A percentile compares a stretch with the other conserved stretches of the same genome.
Conservation (phyloP, 306 rosid species). For the Dalbergia oliveri region DNA sequence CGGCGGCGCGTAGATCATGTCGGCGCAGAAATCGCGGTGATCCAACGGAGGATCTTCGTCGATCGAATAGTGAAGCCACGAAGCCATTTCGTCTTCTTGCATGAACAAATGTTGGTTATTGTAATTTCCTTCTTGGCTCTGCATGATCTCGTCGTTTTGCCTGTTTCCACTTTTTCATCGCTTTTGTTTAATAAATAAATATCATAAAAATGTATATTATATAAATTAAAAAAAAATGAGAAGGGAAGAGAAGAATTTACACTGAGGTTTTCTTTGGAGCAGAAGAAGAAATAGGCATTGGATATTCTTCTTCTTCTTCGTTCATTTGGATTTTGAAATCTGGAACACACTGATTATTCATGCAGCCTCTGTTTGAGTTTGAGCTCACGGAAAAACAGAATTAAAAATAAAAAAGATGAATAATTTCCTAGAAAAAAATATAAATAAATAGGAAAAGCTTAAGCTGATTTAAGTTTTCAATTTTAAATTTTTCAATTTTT, state of each 20-base stretch:
- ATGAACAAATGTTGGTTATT: conserved; percentile 60
- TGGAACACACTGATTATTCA: conserved; percentile 80
- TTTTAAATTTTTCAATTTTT: no score
- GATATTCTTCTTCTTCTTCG: conserved; percentile 56
- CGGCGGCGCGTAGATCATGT: conserved; percentile 51
- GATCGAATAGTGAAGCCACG: conserved; percentile 78
- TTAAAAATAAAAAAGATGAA: neutral
- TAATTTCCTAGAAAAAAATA: neutral
- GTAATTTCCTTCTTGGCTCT: conserved; percentile 41
- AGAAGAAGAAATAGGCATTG: conserved; percentile 50
- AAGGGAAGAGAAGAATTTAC: conserved; percentile 44
- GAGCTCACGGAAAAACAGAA: neutral
- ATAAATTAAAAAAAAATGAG: neutral
- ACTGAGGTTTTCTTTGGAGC: conserved; percentile 52
- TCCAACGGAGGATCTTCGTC: conserved; percentile 66
- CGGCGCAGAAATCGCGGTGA: conserved; percentile 60
- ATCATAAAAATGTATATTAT: neutral
- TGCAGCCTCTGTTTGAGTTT: conserved; percentile 26
- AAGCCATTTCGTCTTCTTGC: conserved; percentile 81
- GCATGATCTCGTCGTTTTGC: conserved; percentile 72
- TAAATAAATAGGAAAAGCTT: neutral
- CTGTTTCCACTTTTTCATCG: conserved; percentile 42
- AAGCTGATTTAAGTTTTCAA: no score
- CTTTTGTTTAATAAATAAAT: neutral
- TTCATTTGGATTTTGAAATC: conserved; percentile 63